These are phyloP conservation scores for Calonectria hawksworthii DNA, from an alignment of 2,329 filamentous ascomycete species.

Conservation along the genomic window DNA sequence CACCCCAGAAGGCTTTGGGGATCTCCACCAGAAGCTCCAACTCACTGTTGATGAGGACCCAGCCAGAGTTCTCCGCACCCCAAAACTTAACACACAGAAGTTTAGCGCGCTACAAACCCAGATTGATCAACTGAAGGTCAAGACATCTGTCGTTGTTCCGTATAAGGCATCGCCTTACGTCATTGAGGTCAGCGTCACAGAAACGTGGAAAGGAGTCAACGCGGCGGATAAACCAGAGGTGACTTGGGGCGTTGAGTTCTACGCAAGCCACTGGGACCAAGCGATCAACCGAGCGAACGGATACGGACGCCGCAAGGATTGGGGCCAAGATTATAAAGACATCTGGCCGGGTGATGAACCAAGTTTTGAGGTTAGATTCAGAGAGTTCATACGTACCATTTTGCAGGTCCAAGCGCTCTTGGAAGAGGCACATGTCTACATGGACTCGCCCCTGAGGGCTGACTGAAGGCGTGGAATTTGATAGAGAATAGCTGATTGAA, in stretches of 20 bases:
- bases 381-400: constrained; percentile 48
- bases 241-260: constrained; percentile 51
- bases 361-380: constrained; percentile 45
- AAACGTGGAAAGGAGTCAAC: constrained; percentile 42
- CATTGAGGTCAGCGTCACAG: constrained; percentile 50
- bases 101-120: constrained; percentile 19
- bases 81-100: constrained; percentile 28
- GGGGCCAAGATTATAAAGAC: constrained; percentile 46
- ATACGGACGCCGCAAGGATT: constrained; percentile 46
- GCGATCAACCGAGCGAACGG: constrained; percentile 47
- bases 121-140: constrained; percentile 41
- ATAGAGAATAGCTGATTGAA: background rate
- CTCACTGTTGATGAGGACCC: constrained; percentile 26
- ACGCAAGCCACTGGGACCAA: constrained; percentile 55
- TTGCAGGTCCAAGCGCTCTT: constrained; percentile 49
- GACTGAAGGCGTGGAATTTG: background rate
- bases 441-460: constrained; percentile 22
- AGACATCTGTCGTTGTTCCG: constrained; percentile 46
- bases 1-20: constrained; percentile 34
- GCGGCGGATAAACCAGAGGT: constrained; percentile 37
- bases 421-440: constrained; percentile 29
- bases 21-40: constrained; percentile 40
- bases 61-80: constrained; percentile 28
- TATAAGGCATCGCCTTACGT: constrained; percentile 49
- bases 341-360: constrained; percentile 50